These are phyloP conservation scores for Thelephora ganbajun DNA, from an alignment of 768 basidiomycete species.

Conservation along the genomic window DNA sequence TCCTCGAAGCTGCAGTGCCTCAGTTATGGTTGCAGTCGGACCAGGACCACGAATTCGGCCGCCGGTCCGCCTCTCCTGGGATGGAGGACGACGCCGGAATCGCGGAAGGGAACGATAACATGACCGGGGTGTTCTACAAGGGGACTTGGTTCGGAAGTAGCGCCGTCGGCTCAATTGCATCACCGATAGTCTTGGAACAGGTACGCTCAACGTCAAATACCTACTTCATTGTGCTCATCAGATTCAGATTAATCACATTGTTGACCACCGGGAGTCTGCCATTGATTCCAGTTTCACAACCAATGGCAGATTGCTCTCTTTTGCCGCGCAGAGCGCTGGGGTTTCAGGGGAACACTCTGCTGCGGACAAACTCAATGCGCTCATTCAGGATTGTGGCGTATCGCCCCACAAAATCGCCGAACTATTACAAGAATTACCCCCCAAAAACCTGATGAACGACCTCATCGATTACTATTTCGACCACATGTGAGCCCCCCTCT, in stretches of 20 bases:
- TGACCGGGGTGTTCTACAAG: constrained; percentile 65
- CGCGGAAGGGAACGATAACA: constrained; percentile 69
- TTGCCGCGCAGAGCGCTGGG: background rate
- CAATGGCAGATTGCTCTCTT: background rate
- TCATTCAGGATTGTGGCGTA: constrained; percentile 89
- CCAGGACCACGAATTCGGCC: constrained; percentile 19
- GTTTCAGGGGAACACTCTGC: constrained; percentile 37
- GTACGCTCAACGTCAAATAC: constrained; percentile 21
- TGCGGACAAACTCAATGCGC: constrained; percentile 69
- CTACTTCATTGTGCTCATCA: constrained; percentile 10
- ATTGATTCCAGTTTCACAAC: background rate
- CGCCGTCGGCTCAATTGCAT: constrained; percentile 72
- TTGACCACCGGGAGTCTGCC: background rate
- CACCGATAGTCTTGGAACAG: constrained; percentile 68
- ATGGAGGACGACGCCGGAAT: constrained; percentile 57
- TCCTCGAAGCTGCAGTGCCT: constrained; percentile 67
- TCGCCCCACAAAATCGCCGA: constrained; percentile 84
- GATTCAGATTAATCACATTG: constrained; percentile 1
- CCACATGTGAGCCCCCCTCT: constrained; percentile 39
- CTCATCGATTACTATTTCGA: constrained; percentile 76
- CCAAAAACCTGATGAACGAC: constrained; percentile 56
- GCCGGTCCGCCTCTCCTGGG: constrained; percentile 33
- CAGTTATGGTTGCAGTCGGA: constrained; percentile 38
- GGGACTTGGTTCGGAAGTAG: constrained; percentile 81
- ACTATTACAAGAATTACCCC: constrained; percentile 78